Conservation (phyloP, 2,329 filamentous ascomycete genomes). For the Fusarium temperatum region DNA sequence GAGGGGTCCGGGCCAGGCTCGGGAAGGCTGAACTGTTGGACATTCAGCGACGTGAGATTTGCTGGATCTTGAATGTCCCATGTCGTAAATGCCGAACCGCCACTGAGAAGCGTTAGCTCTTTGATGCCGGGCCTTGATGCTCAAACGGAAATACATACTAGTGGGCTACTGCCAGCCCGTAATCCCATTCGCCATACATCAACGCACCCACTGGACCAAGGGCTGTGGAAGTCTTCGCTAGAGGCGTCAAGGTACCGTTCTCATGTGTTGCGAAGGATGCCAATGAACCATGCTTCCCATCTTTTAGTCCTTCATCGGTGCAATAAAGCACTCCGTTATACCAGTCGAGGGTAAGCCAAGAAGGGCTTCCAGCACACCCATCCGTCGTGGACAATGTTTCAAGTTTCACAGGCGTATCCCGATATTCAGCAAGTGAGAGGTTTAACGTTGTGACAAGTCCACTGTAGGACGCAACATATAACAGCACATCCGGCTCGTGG, state of each 20-base stretch:
- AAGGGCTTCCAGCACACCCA: constrained; percentile 63
- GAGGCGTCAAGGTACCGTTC: constrained; percentile 51
- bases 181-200: constrained; percentile 53
- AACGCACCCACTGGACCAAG: constrained; percentile 56
- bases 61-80: constrained; percentile 54
- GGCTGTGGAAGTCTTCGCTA: constrained; percentile 49
- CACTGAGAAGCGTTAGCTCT: constrained; percentile 42
- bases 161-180: constrained; percentile 55
- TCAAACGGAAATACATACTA: constrained; percentile 50
- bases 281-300: constrained; percentile 58
- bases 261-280: constrained; percentile 49
- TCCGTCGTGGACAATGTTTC: constrained; percentile 53
- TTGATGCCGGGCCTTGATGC: not conserved
- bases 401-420: constrained; percentile 43
- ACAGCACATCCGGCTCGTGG: constrained; percentile 14
- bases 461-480: constrained; percentile 60
- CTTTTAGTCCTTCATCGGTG: constrained; percentile 63
- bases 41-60: constrained; percentile 49
- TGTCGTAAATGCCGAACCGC: constrained; percentile 54
- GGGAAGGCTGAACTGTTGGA: constrained; percentile 51
- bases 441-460: constrained; percentile 60
- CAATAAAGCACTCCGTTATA: constrained; percentile 64
- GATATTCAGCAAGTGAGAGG: constrained; percentile 44
- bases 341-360: constrained; percentile 68
- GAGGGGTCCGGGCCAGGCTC: constrained; percentile 50